Base-by-base conservation (phyloP, 768 basidiomycete genomes). In the Sutorius australiensis region DNA sequence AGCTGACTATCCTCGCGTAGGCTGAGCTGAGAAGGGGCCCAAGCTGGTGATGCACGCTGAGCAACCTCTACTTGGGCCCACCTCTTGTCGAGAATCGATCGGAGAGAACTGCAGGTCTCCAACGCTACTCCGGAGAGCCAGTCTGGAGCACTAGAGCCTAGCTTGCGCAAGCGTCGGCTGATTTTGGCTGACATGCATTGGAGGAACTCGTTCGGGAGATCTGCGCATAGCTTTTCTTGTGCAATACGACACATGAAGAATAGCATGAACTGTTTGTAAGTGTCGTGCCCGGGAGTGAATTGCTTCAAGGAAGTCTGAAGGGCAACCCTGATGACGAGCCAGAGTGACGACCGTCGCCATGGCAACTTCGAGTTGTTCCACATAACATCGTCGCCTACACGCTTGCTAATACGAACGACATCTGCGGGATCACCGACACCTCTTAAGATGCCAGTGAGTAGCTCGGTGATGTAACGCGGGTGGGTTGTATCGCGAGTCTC, bases 261-360 rank as follows among this genome's bases (percentile, higher is more conserved):
- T 3, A 75, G 37, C 61, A 80, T 74, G 61, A 82, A 82, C 3
- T 34, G 10, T 49, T 83, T 83, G 66, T 83, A 83, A 0, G 61
- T 58, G 8, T 38, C 36, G 16, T 41, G 4, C 2, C 56, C 60
- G 8, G 46, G 43, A 37, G 16, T 16, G 24, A 16, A n/a, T 9
- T 10, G 16, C 13, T 53, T 49, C 10, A 73, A 32, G 0, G 72
- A 51, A 2, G 70, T 71, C 40, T 75, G 73, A 13, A 75, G 32
- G 1, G 50, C 52, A 3, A 75, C 65, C 32, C 68, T 62, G 19
- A 72, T 53, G 13, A 71, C 42, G 10, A 74, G 61, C 74, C 73
- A 75, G 10, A 73, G 55, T 11, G 72, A 57, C 0, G 71, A 72
- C 10, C 74, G 59, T 7, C 73, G 60, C 72, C 72, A 73, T 10